These are phyloP conservation scores for Amanita pseudoporphyria DNA, from an alignment of 768 basidiomycete species.

Conservation along the genomic window DNA sequence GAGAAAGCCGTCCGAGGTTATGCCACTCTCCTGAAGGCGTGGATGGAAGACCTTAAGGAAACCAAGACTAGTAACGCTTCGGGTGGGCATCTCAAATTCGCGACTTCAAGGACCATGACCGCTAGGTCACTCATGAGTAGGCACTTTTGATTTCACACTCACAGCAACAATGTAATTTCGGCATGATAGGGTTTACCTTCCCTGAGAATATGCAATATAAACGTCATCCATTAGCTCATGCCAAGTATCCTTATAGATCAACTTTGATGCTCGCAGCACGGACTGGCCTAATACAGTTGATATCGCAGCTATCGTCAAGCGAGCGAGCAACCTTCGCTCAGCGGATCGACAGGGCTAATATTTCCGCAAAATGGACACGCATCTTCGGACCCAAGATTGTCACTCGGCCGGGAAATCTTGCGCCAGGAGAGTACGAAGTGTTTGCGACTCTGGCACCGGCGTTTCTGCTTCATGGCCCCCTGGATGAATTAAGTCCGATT, in stretches of 20 bases:
- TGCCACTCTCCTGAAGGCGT: not conserved
- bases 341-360: not conserved
- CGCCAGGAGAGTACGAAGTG: slow-evolving; percentile 5
- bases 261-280: slow-evolving; percentile 5
- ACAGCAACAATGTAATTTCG: too few species aligned
- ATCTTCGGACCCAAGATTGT: slow-evolving; percentile 4
- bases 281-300: not conserved
- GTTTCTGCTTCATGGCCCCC: not conserved
- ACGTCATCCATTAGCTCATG: too few species aligned
- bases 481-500: not conserved
- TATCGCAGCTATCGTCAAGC: not conserved
- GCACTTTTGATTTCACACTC: too few species aligned
- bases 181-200: not conserved
- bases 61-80: too few species aligned
- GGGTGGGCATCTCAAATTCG: not conserved
- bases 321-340: not conserved
- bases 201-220: slow-evolving; percentile 3
- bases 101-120: not conserved
- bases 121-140: not conserved
- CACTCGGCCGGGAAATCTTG: not conserved
- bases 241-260: slow-evolving; percentile 5
- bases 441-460: slow-evolving; percentile 1
- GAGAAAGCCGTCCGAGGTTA: slow-evolving; percentile 13
- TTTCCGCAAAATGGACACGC: slow-evolving; percentile 4
- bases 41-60: too few species aligned